Evolutionary conservation across 345 rosid genomes (phyloP).

Genomic region (Kandelia obovata): DNA sequence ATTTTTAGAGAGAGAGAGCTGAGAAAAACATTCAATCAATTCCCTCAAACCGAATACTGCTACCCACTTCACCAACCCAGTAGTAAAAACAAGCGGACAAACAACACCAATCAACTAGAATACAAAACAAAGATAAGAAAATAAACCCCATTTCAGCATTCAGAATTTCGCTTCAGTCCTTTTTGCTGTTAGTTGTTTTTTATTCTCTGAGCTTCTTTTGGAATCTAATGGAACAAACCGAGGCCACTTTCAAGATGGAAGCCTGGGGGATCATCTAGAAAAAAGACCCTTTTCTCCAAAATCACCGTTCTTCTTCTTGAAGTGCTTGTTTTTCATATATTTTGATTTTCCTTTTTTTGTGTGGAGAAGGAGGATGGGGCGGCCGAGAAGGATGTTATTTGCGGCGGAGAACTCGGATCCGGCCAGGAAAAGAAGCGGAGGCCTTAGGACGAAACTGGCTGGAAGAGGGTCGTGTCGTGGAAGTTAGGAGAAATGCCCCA

Average conservation of each 20-base stretch:
- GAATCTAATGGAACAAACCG: conserved; percentile 50
- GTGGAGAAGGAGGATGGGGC: conserved; percentile 43
- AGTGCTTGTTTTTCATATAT: not conserved
- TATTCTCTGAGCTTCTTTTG: not conserved
- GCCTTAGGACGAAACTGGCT: conserved; percentile 91
- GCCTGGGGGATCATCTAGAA: conserved; percentile 44
- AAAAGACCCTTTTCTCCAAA: not conserved
- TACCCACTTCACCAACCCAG: no score
- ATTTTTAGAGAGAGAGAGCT: no score
- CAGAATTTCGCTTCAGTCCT: not conserved
- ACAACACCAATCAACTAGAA: no score
- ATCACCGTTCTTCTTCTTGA: not conserved
- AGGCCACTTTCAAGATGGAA: conserved; percentile 38
- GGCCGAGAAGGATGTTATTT: conserved; percentile 48
- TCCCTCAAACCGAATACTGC: no score
- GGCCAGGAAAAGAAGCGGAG: conserved; percentile 83
- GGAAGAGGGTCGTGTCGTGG: conserved; percentile 99
- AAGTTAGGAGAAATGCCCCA: conserved; percentile 49
- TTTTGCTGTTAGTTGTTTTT: not conserved
- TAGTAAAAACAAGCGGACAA: no score
- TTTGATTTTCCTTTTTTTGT: not conserved
- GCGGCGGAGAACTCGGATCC: conserved; percentile 73
- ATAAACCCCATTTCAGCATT: no score
- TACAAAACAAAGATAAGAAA: no score
- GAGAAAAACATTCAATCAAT: no score